Conservation (phyloP, 495 filamentous ascomycete species). For the Talaromyces wortmannii region DNA sequence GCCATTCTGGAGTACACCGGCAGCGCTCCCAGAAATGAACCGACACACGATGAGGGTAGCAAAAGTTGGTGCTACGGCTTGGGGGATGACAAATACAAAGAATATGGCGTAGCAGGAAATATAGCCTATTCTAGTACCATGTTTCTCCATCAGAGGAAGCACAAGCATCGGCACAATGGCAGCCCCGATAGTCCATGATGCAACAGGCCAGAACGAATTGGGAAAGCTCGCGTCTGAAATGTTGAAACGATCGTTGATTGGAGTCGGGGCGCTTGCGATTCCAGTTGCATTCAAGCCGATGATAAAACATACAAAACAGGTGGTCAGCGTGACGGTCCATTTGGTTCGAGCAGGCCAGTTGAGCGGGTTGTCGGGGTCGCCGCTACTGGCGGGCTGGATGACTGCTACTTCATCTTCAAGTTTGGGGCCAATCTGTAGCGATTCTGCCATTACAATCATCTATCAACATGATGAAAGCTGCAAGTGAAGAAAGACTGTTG, state of each 20-base stretch:
- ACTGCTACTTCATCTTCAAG: not conserved
- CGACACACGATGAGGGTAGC: slow-evolving; percentile 39
- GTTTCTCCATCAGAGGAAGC: slow-evolving; percentile 46
- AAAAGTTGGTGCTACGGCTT: slow-evolving; percentile 42
- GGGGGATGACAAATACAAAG: slow-evolving; percentile 37
- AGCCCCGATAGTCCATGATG: slow-evolving; percentile 44
- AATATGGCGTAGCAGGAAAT: slow-evolving; percentile 35
- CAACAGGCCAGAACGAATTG: slow-evolving; percentile 45
- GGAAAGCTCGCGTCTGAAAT: slow-evolving; percentile 41
- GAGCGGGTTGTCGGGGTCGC: slow-evolving; percentile 49
- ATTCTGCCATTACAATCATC: no score
- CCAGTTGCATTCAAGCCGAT: slow-evolving; percentile 37
- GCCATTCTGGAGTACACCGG: slow-evolving; percentile 37
- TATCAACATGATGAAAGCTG: no score
- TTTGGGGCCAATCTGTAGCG: no score
- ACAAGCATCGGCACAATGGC: slow-evolving; percentile 36
- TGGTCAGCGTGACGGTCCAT: slow-evolving; percentile 21
- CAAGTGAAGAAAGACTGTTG: no score
- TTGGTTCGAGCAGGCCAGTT: slow-evolving; percentile 51
- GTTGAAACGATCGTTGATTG: slow-evolving; percentile 30
- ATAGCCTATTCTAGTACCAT: slow-evolving; percentile 40
- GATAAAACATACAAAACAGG: slow-evolving; percentile 23
- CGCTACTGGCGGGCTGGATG: not conserved
- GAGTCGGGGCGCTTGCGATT: slow-evolving; percentile 31
- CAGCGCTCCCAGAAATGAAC: slow-evolving; percentile 41